Evolutionary conservation across 306 rosid genomes (phyloP).

Genomic region (Fagus sylvatica): DNA sequence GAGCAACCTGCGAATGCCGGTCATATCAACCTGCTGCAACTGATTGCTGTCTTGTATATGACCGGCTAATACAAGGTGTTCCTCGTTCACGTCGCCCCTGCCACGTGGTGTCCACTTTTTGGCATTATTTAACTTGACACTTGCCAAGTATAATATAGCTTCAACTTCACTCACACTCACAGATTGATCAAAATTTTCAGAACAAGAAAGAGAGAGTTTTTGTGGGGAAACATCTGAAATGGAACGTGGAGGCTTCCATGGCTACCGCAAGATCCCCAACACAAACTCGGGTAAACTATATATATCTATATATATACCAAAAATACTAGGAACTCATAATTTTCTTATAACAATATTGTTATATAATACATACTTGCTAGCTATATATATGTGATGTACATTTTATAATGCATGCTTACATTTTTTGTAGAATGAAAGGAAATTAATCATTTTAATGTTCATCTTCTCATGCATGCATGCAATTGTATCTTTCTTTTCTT

Average conservation of each 20-base stretch:
- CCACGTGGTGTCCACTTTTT: slow-evolving; percentile 23
- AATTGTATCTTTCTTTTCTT: background rate
- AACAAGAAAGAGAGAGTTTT: background rate
- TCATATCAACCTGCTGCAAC: background rate
- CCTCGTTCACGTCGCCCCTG: slow-evolving; percentile 51
- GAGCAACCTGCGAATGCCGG: slow-evolving; percentile 41
- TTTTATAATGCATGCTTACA: background rate
- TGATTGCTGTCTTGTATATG: background rate
- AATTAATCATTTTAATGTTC: background rate
- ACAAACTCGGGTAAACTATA: slow-evolving; percentile 36
- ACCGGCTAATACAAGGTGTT: slow-evolving; percentile 34
- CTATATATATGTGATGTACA: background rate
- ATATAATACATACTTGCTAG: too few relatives aligned
- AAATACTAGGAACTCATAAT: too few relatives aligned
- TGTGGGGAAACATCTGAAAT: slow-evolving; percentile 9
- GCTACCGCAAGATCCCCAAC: slow-evolving; percentile 65
- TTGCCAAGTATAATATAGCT: slow-evolving; percentile 42
- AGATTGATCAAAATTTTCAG: background rate
- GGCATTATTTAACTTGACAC: slow-evolving; percentile 49
- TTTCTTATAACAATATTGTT: too few relatives aligned
- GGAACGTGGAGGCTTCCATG: slow-evolving; percentile 71
- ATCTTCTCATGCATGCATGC: slow-evolving; percentile 18
- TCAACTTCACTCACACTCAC: background rate
- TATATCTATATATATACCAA: background rate
- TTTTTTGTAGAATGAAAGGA: background rate